These are phyloP conservation scores for Cicer bijugum DNA, from an alignment of 306 rosid species.

Conservation along the genomic window DNA sequence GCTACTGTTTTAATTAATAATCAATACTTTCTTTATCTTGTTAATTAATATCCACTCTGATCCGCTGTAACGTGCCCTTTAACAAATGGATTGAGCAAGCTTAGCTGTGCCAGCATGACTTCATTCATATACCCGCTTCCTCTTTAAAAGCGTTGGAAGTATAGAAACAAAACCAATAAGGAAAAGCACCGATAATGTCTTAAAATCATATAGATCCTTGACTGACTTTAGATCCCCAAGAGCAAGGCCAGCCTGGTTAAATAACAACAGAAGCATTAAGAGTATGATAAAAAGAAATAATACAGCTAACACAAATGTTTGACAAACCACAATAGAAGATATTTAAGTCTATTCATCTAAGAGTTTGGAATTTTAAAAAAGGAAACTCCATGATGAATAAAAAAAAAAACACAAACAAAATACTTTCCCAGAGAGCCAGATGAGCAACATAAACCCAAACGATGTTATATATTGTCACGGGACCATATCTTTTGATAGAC, in stretches of 20 bases:
- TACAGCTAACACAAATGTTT: conserved; percentile 19
- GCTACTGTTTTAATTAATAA: conserved; percentile 35
- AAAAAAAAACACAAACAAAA: conserved; percentile 6
- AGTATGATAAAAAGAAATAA: conserved; percentile 19
- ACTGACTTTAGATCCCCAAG: conserved; percentile 97
- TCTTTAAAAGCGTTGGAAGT: conserved; percentile 76
- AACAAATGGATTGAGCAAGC: conserved; percentile 32
- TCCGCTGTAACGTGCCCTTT: conserved; percentile 37
- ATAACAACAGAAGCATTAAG: conserved; percentile 38
- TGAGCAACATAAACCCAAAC: background rate
- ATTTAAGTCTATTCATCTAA: conserved; percentile 25
- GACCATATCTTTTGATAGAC: background rate
- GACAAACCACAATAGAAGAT: background rate
- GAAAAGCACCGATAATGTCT: conserved; percentile 85
- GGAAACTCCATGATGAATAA: background rate
- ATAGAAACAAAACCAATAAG: conserved; percentile 83
- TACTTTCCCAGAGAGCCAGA: background rate
- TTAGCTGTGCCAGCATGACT: conserved; percentile 27
- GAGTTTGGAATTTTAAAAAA: background rate
- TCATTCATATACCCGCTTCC: conserved; percentile 89
- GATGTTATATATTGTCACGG: background rate
- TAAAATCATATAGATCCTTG: conserved; percentile 87
- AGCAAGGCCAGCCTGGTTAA: conserved; percentile 92
- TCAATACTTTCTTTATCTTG: conserved; percentile 38
- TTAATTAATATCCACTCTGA: conserved; percentile 28